Conservation (phyloP, 2,329 filamentous ascomycete genomes). For the Thielaviopsis musarum region DNA sequence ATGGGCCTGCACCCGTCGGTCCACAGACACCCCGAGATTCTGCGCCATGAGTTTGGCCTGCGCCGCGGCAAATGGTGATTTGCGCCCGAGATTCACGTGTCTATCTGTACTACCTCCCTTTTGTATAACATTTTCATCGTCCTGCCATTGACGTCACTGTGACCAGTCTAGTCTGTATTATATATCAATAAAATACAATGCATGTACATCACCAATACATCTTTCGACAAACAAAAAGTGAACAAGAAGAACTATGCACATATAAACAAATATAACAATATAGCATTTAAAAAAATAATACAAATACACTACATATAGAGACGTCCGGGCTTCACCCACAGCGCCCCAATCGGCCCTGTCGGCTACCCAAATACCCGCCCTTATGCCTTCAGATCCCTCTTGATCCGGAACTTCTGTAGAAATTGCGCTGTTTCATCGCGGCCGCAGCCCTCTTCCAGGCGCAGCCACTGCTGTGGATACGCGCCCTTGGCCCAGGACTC, state of each 20-base stretch:
- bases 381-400: constrained; percentile 30
- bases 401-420: constrained; percentile 32
- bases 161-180: neutral
- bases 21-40: constrained; percentile 71
- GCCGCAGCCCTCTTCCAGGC: constrained; percentile 37
- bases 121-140: neutral
- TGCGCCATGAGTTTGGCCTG: constrained; percentile 28
- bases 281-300: constrained; percentile 4
- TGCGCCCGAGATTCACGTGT: neutral
- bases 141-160: neutral
- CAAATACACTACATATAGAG: constrained; percentile 4
- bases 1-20: constrained; percentile 85
- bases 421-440: constrained; percentile 27
- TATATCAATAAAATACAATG: neutral
- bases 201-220: neutral
- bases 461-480: constrained; percentile 53
- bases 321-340: neutral
- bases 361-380: neutral
- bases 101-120: neutral
- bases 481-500: constrained; percentile 55
- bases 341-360: neutral
- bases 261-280: neutral
- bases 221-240: neutral
- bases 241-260: neutral
- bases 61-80: constrained; percentile 4